phyloP scores from a whole-genome alignment of 441 rosid species.

The Populus hybrid region DNA sequence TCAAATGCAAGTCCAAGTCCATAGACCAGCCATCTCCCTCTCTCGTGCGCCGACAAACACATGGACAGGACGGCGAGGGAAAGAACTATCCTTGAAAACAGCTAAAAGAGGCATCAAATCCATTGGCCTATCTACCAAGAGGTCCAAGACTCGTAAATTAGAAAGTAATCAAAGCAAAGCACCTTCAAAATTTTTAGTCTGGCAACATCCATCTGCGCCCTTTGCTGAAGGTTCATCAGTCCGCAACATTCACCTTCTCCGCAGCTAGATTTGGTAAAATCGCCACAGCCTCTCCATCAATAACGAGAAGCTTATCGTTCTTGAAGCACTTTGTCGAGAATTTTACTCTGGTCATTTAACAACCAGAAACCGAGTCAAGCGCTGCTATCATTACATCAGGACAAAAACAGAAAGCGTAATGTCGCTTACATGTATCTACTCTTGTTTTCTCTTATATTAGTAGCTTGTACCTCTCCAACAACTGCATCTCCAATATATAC shows the following conservation, averaged over 20 bases:
- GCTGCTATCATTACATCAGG: background rate
- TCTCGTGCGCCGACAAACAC: background rate
- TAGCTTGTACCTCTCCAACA: conserved; percentile 50
- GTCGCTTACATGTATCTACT: conserved; percentile 57
- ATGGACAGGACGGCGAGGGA: background rate
- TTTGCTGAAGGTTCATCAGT: background rate
- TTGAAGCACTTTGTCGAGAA: conserved; percentile 76
- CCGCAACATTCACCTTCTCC: conserved; percentile 17
- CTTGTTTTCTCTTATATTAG: conserved; percentile 51
- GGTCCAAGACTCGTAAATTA: background rate
- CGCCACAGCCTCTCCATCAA: conserved; percentile 77
- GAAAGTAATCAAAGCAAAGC: background rate
- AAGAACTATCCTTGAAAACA: background rate
- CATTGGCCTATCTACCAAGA: background rate
- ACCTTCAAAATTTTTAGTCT: background rate
- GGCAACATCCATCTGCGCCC: background rate
- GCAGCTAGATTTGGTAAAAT: conserved; percentile 48
- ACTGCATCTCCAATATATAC: conserved; percentile 70
- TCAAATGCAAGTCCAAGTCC: too few relatives aligned
- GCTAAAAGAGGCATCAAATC: background rate
- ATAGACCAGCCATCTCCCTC: too few relatives aligned
- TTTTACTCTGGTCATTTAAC: conserved; percentile 48
- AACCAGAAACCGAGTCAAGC: background rate
- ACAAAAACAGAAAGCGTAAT: background rate
- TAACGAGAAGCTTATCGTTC: conserved; percentile 46